Evolutionary conservation across 805 yeast species (phyloP), one percentile per base, ranked within the genome.

Genomic region (Starmerella sp.): DNA sequence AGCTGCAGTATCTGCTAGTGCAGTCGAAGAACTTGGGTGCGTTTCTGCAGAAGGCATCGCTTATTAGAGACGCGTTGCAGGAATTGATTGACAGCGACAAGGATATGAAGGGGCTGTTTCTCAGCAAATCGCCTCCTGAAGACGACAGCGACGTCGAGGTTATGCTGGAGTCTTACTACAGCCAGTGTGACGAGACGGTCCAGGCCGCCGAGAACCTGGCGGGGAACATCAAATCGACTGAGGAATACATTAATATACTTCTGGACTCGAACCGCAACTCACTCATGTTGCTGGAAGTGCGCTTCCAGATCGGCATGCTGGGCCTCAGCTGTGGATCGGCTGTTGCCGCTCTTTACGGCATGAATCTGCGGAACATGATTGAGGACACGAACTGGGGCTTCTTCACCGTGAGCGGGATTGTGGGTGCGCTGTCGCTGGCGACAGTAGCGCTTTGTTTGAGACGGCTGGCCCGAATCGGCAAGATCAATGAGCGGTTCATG

Each of bases 251-350:
- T 57, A 89, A 89, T 64, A 90, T 93, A 60, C 84, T 93, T 29
- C 71, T 93, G 56, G 99, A 93, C 67, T 84, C 97, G 1, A 91
- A 93, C 68, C 78, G 99, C 69, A 93, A 93, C 69, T 88, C 91
- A 61, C 75, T 93, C 57, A 89, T 93, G 96, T 68, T 89, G 32
- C 73, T 93, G 41, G 95, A 95, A 3, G 73, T 93, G 54, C 77
- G 84, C 62, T 87, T 88, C 67, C 83, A 93, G 51, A 81, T 88
- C 30, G 93, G 95, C 0, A 75, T 95, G 54, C 71, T 93, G 37
- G 83, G 95, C 4, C 73, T 90, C 64, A 95, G 95, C 2, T 78
- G 83, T 14, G 84, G 93, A 1, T 72, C 95, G 47, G 86, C 86
- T 60, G 67, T 87, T 14, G 93, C 95, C 1, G 84, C 96, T 0